Base-by-base conservation (phyloP, 2,329 filamentous ascomycete genomes). In the Fusarium sp. region DNA sequence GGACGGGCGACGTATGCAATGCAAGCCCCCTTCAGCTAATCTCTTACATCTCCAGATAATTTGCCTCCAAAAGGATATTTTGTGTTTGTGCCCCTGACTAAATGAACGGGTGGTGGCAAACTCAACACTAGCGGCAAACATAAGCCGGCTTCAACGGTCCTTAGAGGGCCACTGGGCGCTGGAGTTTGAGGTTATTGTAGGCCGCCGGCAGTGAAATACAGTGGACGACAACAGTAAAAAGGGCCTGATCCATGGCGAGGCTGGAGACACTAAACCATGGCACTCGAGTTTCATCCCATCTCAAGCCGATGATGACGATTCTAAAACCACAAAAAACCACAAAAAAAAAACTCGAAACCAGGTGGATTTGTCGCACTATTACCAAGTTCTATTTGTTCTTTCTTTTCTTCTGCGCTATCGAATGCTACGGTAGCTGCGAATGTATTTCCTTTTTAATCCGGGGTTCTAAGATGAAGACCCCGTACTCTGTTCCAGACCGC, bases 61-160 rank as follows among this genome's bases (percentile, higher is more conserved):
- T 49, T 60, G 27, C 46, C 46, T 45, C 18, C 16, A 11, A 29
- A 42, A 20, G 10, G 27, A 52, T 40, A 60, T 44, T 50, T 56
- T 38, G 15, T 20, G 34, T 47, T 34, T 54, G 46, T 73, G 68
- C 73, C 73, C 73, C 73, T 75, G 73, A 75, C 72, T 75, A 71
- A 57, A 71, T 27, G 30, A 56, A 54, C 73, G 71, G 62, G 69
- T 73, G 73, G 73, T 75, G 72, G 71, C 71, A 71, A 72, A 68
- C 63, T 73, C 67, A 40, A 65, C 50, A 55, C 72, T 75, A 75
- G 68, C 72, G 70, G 73, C 47, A 63, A 56, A 64, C 63, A 29
- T 53, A 66, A 58, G 34, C 65, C 45, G 66, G 24, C 59, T 62
- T 25, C 58, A 75, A 74, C 73, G 72, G 73, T 49, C 43, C 47